Evolutionary conservation across 768 basidiomycete genomes (phyloP).

Genomic region (Lentinula boryana): DNA sequence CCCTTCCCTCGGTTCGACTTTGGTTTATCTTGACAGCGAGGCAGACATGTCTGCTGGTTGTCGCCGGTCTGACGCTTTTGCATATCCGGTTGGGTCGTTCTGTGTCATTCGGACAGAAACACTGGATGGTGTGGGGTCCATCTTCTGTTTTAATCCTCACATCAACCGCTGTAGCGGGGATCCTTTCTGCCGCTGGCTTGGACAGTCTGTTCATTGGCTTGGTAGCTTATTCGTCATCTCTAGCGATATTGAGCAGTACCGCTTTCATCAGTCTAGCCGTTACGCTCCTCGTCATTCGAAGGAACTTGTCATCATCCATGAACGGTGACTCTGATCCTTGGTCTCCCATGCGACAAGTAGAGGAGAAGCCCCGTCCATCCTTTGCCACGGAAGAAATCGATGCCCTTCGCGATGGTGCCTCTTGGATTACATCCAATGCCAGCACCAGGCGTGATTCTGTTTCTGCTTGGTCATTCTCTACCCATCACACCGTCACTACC

Average conservation of each 20-base stretch:
- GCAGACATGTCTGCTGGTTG: slow-evolving; percentile 62
- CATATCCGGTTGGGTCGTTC: slow-evolving; percentile 68
- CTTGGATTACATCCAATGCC: slow-evolving; percentile 74
- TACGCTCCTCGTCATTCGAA: slow-evolving; percentile 61
- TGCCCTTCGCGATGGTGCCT: slow-evolving; percentile 65
- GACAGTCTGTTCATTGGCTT: slow-evolving; percentile 56
- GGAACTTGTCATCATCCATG: slow-evolving; percentile 50
- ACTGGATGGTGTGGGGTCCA: slow-evolving; percentile 73
- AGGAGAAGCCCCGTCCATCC: slow-evolving; percentile 53
- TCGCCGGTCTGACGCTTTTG: slow-evolving; percentile 55
- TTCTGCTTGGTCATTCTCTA: slow-evolving; percentile 72
- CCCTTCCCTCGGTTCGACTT: slow-evolving; percentile 51
- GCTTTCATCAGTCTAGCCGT: slow-evolving; percentile 54
- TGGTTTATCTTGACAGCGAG: slow-evolving; percentile 66
- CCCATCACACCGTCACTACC: slow-evolving; percentile 42
- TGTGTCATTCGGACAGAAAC: slow-evolving; percentile 60
- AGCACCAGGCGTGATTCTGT: slow-evolving; percentile 51
- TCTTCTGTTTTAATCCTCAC: slow-evolving; percentile 45
- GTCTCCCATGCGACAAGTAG: slow-evolving; percentile 50
- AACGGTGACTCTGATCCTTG: slow-evolving; percentile 49
- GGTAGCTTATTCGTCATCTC: slow-evolving; percentile 46
- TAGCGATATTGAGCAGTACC: slow-evolving; percentile 46
- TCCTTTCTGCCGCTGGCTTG: slow-evolving; percentile 49
- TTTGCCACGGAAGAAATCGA: slow-evolving; percentile 71
- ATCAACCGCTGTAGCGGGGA: slow-evolving; percentile 54